These are phyloP conservation scores for Kodamaea sagamina DNA, from an alignment of 805 yeast species.

Conservation along the genomic window DNA sequence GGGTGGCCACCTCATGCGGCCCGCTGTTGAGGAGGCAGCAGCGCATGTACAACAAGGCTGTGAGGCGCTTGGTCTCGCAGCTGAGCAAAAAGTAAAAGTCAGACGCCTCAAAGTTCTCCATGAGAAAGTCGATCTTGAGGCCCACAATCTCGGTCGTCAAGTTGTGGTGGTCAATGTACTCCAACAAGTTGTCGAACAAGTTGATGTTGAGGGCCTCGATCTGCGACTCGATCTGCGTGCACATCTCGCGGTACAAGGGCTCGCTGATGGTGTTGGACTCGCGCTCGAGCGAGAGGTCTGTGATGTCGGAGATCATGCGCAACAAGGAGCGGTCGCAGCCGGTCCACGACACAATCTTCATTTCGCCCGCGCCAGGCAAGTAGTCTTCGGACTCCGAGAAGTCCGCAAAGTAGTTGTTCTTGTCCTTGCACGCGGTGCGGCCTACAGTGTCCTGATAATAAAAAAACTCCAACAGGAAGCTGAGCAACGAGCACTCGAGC, in stretches of 20 bases:
- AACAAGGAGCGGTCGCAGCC: conserved; percentile 31
- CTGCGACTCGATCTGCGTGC: conserved; percentile 19
- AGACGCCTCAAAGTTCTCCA: conserved; percentile 15
- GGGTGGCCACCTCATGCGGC: conserved; percentile 23
- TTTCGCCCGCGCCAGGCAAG: conserved; percentile 9
- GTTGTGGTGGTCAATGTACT: conserved; percentile 6
- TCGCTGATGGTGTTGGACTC: conserved; percentile 16
- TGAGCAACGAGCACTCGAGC: conserved; percentile 22
- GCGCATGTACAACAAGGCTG: conserved; percentile 27
- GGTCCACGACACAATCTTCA: conserved; percentile 30
- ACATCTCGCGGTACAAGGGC: conserved; percentile 16
- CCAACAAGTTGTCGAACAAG: conserved; percentile 16
- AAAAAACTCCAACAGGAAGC: conserved; percentile 27
- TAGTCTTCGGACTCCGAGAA: conserved; percentile 10
- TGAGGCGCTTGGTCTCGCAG: conserved; percentile 29
- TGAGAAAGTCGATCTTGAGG: conserved; percentile 13
- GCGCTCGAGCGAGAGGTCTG: conserved; percentile 35
- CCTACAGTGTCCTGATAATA: conserved; percentile 31
- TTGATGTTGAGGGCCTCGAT: conserved; percentile 19
- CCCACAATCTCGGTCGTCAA: conserved; percentile 11
- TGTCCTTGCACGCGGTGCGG: conserved; percentile 31
- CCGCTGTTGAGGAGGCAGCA: conserved; percentile 28
- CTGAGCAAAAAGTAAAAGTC: conserved; percentile 29
- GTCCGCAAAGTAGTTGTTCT: conserved; percentile 22
- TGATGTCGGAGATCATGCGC: conserved; percentile 30